Evolutionary conservation across 2,329 filamentous ascomycete genomes (phyloP), one percentile per base, ranked within the genome.

Genomic region (Pyrenochaeta sp.): DNA sequence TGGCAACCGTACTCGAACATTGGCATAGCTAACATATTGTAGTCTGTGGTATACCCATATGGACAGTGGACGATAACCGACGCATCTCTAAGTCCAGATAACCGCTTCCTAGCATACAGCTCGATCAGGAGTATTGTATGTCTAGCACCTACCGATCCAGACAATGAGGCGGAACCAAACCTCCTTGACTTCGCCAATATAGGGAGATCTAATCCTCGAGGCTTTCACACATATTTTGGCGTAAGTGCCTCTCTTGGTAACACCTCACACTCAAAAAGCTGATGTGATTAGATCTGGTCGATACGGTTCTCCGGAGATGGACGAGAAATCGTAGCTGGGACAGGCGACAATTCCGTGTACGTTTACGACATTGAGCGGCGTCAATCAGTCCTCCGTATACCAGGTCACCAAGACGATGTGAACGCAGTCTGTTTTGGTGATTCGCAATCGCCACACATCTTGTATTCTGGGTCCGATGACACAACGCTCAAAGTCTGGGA

Each of bases 351-450:
- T 50, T 89, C 89, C 0, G 91, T 98, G 46, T 88, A 97, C 32
- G 91, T 97, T 3, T 97, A 96, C 74, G 95, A 98, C 71, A 91
- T 99, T 54, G 93, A 98, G 77, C 88, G 89, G 0, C 87, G 90
- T 8, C 85, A 85, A 45, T 87, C 91, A 0, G 84, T 96, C 32
- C 87, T 97, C 54, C 86, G 88, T 47, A 87, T 97, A 27, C 82
- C 83, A 15, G 93, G 92, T 0, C 95, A 99, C 72, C 81, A 87
- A 4, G 88, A 96, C 67, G 93, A 99, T 74, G 94, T 98, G 53
- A 99, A 98, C 69, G 95, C 95, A 4, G 95, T 99, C 0, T 97
- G 93, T 77, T 98, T 96, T 71, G 95, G 93, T 0, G 93, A 98
- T 77, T 89, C 88, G 59, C 86, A 86, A 30, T 96, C 92, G 0